A percentile compares a stretch with the other conserved stretches of the same genome.
These are phyloP conservation scores for Globisporangium okanoganense DNA, from an alignment of 352 stramenopile species.

Conservation along the genomic window DNA sequence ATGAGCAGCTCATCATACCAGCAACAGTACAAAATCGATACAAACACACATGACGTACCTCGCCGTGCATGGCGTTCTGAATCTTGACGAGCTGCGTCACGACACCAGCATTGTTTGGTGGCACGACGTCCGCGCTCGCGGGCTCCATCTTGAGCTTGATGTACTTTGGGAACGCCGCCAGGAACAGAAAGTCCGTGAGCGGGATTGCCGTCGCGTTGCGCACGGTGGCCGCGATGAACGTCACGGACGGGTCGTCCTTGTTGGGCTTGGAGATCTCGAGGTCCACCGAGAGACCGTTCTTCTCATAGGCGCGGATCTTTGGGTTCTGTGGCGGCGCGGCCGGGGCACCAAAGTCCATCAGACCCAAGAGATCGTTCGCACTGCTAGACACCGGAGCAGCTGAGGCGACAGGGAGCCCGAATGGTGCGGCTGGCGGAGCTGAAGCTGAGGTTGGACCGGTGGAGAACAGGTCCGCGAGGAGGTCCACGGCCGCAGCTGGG, in stretches of 20 bases:
- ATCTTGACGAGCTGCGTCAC: slow-evolving; percentile 96
- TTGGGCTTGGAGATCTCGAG: slow-evolving; percentile 93
- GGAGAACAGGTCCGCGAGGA: slow-evolving; percentile 95
- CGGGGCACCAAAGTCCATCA: slow-evolving; percentile 72
- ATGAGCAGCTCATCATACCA: neutral
- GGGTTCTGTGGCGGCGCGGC: slow-evolving; percentile 28
- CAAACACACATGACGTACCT: slow-evolving; percentile 34
- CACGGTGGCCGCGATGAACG: slow-evolving; percentile 91
- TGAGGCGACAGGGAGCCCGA: slow-evolving; percentile 14
- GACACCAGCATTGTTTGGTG: slow-evolving; percentile 63
- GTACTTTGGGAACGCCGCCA: slow-evolving; percentile 96
- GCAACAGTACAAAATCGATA: neutral
- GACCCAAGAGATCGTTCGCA: slow-evolving; percentile 53
- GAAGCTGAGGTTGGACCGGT: slow-evolving; percentile 27
- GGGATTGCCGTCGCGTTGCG: slow-evolving; percentile 86
- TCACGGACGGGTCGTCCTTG: slow-evolving; percentile 89
- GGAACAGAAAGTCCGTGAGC: slow-evolving; percentile 92
- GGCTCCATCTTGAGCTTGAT: slow-evolving; percentile 98
- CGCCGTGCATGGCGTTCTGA: slow-evolving; percentile 93
- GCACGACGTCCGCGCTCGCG: slow-evolving; percentile 90
- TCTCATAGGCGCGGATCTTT: slow-evolving; percentile 92
- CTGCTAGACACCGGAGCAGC: slow-evolving; percentile 12
- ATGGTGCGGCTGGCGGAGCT: slow-evolving; percentile 23
- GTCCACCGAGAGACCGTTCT: slow-evolving; percentile 93
- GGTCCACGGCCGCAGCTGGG: slow-evolving; percentile 61